A percentile compares a stretch with the other conserved stretches of the same genome.
Evolutionary conservation across 2,329 filamentous ascomycete genomes (phyloP).

Genomic region (Colletotrichum falcatum): DNA sequence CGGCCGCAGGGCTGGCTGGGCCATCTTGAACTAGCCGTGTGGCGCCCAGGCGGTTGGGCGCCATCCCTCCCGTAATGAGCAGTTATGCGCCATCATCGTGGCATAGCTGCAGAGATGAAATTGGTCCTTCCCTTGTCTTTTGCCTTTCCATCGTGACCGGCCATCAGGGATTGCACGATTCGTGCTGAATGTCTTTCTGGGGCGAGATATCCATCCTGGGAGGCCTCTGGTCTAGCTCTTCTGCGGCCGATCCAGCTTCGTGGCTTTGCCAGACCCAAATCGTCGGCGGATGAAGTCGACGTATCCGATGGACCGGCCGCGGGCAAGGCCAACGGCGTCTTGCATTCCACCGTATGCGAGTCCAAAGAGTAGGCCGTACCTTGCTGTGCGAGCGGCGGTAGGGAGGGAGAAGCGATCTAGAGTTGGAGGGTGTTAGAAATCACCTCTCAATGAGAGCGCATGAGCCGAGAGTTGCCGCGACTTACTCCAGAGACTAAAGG

Average conservation of each 20-base stretch:
- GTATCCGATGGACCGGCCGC: conserved; percentile 80
- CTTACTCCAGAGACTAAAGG: conserved; percentile 89
- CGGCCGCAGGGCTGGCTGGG: background rate
- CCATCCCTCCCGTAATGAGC: background rate
- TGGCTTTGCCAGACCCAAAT: conserved; percentile 7
- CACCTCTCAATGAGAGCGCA: conserved; percentile 17
- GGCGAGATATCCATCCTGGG: background rate
- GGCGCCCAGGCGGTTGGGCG: background rate
- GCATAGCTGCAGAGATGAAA: background rate
- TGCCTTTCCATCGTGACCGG: background rate
- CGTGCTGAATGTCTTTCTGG: background rate
- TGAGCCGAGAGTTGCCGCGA: conserved; percentile 37
- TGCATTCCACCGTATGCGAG: conserved; percentile 84
- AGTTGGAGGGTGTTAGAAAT: background rate
- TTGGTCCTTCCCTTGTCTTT: background rate
- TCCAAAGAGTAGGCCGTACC: conserved; percentile 82
- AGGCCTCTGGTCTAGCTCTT: background rate
- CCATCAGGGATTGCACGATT: background rate
- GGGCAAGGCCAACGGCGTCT: conserved; percentile 76
- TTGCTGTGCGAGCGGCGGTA: conserved; percentile 81
- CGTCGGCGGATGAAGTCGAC: conserved; percentile 73
- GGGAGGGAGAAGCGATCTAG: conserved; percentile 83
- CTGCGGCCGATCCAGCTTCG: background rate
- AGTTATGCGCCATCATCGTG: background rate
- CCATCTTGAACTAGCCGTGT: background rate